phyloP scores from a whole-genome alignment of 2,329 filamentous ascomycete species.

The Sclerotinia trifoliorum region DNA sequence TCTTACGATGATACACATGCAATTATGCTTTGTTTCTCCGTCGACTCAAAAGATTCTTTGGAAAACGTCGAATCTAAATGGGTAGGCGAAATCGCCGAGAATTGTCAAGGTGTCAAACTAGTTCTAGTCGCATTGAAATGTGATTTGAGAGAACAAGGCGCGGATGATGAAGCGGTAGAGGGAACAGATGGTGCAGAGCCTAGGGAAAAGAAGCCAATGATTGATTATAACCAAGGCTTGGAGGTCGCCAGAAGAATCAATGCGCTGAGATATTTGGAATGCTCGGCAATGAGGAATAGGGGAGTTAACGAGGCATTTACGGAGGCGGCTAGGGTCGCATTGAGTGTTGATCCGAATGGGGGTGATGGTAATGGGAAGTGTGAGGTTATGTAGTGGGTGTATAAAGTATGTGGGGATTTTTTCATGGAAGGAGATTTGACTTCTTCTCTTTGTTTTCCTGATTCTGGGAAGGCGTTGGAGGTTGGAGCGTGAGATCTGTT shows the following conservation, averaged over 20 bases:
- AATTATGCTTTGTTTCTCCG: conserved; percentile 98
- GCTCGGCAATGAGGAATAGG: conserved; percentile 96
- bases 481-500: not conserved
- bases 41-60: conserved; percentile 92
- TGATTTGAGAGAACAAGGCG: conserved; percentile 76
- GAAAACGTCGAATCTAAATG: conserved; percentile 99
- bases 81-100: conserved; percentile 97
- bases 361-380: conserved; percentile 58
- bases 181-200: conserved; percentile 44
- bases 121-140: conserved; percentile 96
- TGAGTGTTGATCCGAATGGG: conserved; percentile 67
- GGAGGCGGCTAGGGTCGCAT: conserved; percentile 89
- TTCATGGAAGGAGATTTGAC: conserved; percentile 2
- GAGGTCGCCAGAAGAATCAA: conserved; percentile 90
- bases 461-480: conserved; percentile 10
- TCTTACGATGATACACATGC: conserved; percentile 97
- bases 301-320: conserved; percentile 99
- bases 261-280: conserved; percentile 93
- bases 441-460: not conserved
- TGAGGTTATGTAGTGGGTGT: conserved; percentile 51
- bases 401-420: not conserved
- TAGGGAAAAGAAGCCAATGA: conserved; percentile 67
- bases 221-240: conserved; percentile 87
- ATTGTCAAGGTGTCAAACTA: conserved; percentile 92
- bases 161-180: conserved; percentile 57